Evolutionary conservation across 140 eudicot species (phyloP), one percentile per base, ranked within the genome.

Genomic region (Stevia rebaudiana): DNA sequence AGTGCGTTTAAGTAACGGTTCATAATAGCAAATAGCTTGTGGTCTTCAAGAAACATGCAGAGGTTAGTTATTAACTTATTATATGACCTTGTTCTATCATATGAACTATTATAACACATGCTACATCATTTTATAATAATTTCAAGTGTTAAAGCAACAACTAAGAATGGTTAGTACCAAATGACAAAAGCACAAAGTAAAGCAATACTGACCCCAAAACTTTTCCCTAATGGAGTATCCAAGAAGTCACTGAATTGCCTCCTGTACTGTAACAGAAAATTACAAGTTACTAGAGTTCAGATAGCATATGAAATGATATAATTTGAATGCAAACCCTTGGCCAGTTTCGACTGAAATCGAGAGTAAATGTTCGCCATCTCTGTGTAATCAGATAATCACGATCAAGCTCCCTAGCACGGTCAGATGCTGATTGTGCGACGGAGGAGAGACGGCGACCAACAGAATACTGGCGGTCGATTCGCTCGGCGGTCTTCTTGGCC

Each of bases 341-440:
- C 89, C 69, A 92, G 62, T 88, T 68, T 4, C 75, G 72, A 13
- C 80, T 75, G 59, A 92, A 83, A 83, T 92, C 96, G 4, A 92
- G 79, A 11, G 76, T 69, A 62, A 88, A 79, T 13, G 55, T 61
- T 70, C 94, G 63, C 96, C 95, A 88, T 6, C 83, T 80, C 70
- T 79, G 90, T 39, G 84, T 76, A 19, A 88, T 65, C 67, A 72
- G 76, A 17, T 69, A 81, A 65, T 85, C 96, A 6, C 96, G 87
- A 67, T 92, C 98, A 35, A 85, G 68, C 74, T 75, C 92, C 51
- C 89, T 80, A 1, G 90, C 98, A 30, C 95, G 91, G 71, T 78
- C 79, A 48, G 80, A 73, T 0, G 95, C 98, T 1, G 83, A 74
- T 22, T 77, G 74, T 1, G 90, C 87, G 3, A 68, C 89, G 6